A percentile compares a stretch with the other conserved stretches of the same genome.
Evolutionary conservation across 805 yeast genomes (phyloP).

Genomic region (Tetrapisispora arboricola): DNA sequence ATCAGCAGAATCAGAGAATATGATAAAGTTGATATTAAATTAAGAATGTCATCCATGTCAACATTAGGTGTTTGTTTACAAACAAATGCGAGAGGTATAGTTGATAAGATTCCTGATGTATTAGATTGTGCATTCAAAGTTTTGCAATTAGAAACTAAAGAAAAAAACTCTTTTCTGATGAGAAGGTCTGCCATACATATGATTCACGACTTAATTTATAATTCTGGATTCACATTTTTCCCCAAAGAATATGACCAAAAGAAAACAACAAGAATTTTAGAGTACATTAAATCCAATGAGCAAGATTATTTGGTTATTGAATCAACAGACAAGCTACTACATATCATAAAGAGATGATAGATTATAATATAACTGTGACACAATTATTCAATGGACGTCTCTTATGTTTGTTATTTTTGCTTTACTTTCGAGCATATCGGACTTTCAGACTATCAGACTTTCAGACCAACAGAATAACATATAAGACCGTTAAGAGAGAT

Average conservation of each 20-base stretch:
- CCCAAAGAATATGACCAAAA: slow-evolving; percentile 37
- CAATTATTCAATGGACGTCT: not conserved
- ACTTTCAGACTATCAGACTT: too few relatives aligned
- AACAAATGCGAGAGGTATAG: slow-evolving; percentile 45
- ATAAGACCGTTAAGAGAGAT: too few relatives aligned
- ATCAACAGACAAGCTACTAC: slow-evolving; percentile 37
- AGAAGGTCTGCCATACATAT: slow-evolving; percentile 68
- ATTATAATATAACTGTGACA: not conserved
- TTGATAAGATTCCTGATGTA: slow-evolving; percentile 39
- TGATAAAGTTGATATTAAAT: slow-evolving; percentile 38
- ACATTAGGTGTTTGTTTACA: slow-evolving; percentile 64
- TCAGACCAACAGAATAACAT: too few relatives aligned
- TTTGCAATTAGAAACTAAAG: slow-evolving; percentile 42
- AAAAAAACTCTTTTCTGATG: slow-evolving; percentile 33
- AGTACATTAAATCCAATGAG: slow-evolving; percentile 39
- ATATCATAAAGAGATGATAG: not conserved
- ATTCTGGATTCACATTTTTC: slow-evolving; percentile 38
- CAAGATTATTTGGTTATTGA: slow-evolving; percentile 50
- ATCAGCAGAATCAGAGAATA: slow-evolving; percentile 32
- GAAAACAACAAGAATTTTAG: slow-evolving; percentile 34
- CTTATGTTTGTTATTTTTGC: not conserved
- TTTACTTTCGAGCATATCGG: too few relatives aligned
- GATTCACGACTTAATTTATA: slow-evolving; percentile 47
- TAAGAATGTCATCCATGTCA: slow-evolving; percentile 83
- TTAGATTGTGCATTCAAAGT: slow-evolving; percentile 74